phyloP scores from a whole-genome alignment of 1,284 basidiomycete genomes.

The Porphyrellus sp. region DNA sequence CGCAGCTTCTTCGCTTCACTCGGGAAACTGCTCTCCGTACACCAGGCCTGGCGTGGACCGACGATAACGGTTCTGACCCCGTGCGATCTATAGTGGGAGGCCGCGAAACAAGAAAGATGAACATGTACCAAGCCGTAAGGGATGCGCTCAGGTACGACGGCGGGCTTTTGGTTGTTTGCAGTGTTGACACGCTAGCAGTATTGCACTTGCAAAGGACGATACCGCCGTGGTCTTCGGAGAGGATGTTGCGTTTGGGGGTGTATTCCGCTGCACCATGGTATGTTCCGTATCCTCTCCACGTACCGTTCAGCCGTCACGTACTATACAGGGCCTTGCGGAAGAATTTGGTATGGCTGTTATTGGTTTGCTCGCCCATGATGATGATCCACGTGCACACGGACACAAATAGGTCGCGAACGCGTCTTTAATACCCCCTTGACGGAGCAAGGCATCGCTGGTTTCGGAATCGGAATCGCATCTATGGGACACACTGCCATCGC shows the following conservation, averaged over 20 bases:
- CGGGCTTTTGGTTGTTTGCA: background rate
- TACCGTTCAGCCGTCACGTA: constrained; percentile 5
- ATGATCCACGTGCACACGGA: background rate
- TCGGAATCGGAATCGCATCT: constrained; percentile 87
- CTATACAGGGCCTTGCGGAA: constrained; percentile 76
- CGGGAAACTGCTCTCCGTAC: constrained; percentile 70
- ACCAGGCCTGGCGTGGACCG: constrained; percentile 67
- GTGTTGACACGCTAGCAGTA: constrained; percentile 44
- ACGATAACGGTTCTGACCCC: constrained; percentile 50
- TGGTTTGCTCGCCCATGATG: background rate
- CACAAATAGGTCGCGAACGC: constrained; percentile 69
- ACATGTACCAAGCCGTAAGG: constrained; percentile 85
- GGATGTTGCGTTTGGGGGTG: constrained; percentile 91
- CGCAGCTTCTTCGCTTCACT: constrained; percentile 56
- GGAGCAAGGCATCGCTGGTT: constrained; percentile 93
- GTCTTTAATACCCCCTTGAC: constrained; percentile 96
- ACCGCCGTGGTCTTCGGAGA: constrained; percentile 90
- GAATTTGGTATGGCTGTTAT: constrained; percentile 68
- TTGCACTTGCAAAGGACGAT: constrained; percentile 81
- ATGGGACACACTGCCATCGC: constrained; percentile 96
- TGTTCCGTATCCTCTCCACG: constrained; percentile 12
- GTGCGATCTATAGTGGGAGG: constrained; percentile 59
- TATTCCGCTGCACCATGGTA: constrained; percentile 86
- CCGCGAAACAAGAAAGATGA: constrained; percentile 87
- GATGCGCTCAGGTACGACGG: constrained; percentile 74